Conservation (phyloP, 1,139 yeast genomes). For the Kluyveromyces sp. region DNA sequence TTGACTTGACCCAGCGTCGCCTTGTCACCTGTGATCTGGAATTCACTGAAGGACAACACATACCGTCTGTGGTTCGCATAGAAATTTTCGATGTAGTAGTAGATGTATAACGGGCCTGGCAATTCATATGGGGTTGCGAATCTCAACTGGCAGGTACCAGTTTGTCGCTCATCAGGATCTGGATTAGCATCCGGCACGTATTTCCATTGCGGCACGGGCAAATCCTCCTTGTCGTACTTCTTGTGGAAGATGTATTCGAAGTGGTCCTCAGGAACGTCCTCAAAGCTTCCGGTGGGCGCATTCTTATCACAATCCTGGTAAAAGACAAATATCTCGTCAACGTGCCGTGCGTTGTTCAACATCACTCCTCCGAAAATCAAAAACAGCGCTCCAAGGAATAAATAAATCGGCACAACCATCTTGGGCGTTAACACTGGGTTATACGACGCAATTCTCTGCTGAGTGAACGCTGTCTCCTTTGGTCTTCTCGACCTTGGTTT, state of each 20-base stretch:
- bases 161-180: slow-evolving; percentile 46
- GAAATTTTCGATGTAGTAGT: slow-evolving; percentile 76
- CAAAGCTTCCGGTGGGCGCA: slow-evolving; percentile 50
- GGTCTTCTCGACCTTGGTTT: slow-evolving; percentile 50
- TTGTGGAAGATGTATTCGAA: slow-evolving; percentile 48
- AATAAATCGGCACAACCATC: slow-evolving; percentile 76
- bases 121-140: slow-evolving; percentile 71
- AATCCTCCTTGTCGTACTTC: slow-evolving; percentile 28
- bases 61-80: slow-evolving; percentile 91
- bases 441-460: slow-evolving; percentile 49
- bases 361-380: slow-evolving; percentile 90
- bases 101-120: slow-evolving; percentile 70
- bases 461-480: slow-evolving; percentile 63
- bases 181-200: slow-evolving; percentile 40
- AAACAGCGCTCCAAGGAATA: slow-evolving; percentile 70
- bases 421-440: slow-evolving; percentile 86
- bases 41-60: slow-evolving; percentile 85
- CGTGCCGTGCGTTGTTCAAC: slow-evolving; percentile 69
- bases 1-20: slow-evolving; percentile 41
- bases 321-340: slow-evolving; percentile 75
- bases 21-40: slow-evolving; percentile 66
- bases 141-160: slow-evolving; percentile 65
- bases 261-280: slow-evolving; percentile 56
- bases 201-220: slow-evolving; percentile 57
- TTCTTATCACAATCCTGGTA: slow-evolving; percentile 64